Base-by-base conservation (phyloP, 176 grass and related monocot genomes). In the Triticum turgidum region DNA sequence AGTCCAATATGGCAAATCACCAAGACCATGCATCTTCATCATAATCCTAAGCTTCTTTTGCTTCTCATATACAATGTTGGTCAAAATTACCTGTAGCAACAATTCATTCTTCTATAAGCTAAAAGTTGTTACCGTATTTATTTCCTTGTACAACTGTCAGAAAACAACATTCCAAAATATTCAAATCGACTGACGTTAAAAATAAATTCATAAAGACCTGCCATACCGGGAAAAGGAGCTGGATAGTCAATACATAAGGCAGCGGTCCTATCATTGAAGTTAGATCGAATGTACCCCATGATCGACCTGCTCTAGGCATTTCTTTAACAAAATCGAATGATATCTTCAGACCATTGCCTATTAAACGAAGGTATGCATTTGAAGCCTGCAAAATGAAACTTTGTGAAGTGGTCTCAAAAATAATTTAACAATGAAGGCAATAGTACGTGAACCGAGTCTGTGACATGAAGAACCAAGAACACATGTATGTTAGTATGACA, bases 21-120 rank as follows among this genome's bases (percentile, higher is more conserved):
- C 86, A 61, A 97, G 89, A 78, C 92, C 95, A 86, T 97, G 92
- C 95, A 97, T 92, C 85, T 97, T 97, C 95, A 94, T 97, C 88
- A 97, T 92, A 61, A 88, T 91, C 72, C 89, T 91, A 87, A 91
- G 81, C 73, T 97, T 97, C 49, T 94, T 91, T 87, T 97, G 92
- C 84, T 89, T 97, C 78, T 97, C 90, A 2, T 94, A 92, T 37
- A 94, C 86, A 75, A 94, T 67, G 65, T 83, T 92, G 61, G 61
- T 87, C 47, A 97, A 88, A 47, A 97, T 89, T 85, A 97, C 92
- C 92, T 97, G 76, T 25, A 88, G 4, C 81, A 69, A 42, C 34
- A 74, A 76, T 30, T 73, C 34, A 81, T 20, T 69, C 14, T 82
- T 65, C 61, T 54, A 77, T 84, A 27, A 89, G 54, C 3, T 51